Evolutionary conservation across 2,329 filamentous ascomycete species (phyloP).

Genomic region (Monascus ruber): DNA sequence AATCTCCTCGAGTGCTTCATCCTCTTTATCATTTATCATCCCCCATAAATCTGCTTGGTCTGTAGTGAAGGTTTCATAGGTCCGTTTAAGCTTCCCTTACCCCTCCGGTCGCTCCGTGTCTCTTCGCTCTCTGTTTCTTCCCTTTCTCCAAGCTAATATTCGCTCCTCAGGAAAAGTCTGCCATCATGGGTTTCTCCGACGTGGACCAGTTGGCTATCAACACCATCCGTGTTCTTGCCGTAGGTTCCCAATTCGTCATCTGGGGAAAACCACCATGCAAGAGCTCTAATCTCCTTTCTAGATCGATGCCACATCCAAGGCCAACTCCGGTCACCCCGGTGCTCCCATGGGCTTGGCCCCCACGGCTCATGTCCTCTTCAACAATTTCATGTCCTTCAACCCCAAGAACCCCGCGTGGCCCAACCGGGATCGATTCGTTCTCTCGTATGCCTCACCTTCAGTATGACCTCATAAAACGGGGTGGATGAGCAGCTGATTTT

Average conservation of each 20-base stretch:
- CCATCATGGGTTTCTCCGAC: slow-evolving; percentile 77
- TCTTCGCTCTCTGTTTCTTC: slow-evolving; percentile 3
- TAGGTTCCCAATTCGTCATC: slow-evolving; percentile 44
- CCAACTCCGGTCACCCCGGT: slow-evolving; percentile 97
- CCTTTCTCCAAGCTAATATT: slow-evolving; percentile 1
- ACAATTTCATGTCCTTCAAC: slow-evolving; percentile 99
- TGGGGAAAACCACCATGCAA: slow-evolving; percentile 8
- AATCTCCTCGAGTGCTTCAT: slow-evolving; percentile 8
- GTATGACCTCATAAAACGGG: too few relatives aligned
- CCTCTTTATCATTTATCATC: slow-evolving; percentile 4
- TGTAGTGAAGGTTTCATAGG: background rate
- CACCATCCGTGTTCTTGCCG: slow-evolving; percentile 92
- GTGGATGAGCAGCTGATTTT: background rate
- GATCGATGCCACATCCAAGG: slow-evolving; percentile 93
- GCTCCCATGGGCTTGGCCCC: slow-evolving; percentile 97
- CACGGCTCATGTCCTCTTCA: slow-evolving; percentile 90
- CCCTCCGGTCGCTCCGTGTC: slow-evolving; percentile 4
- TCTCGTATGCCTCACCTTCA: slow-evolving; percentile 56
- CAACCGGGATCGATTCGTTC: slow-evolving; percentile 96
- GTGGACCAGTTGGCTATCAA: slow-evolving; percentile 87
- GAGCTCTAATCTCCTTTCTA: slow-evolving; percentile 31
- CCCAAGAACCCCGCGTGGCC: slow-evolving; percentile 96
- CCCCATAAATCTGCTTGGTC: slow-evolving; percentile 2
- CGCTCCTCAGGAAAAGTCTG: slow-evolving; percentile 8
- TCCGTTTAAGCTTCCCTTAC: background rate